Evolutionary conservation across 495 filamentous ascomycete species (phyloP).

Genomic region (Monascus purpureus): DNA sequence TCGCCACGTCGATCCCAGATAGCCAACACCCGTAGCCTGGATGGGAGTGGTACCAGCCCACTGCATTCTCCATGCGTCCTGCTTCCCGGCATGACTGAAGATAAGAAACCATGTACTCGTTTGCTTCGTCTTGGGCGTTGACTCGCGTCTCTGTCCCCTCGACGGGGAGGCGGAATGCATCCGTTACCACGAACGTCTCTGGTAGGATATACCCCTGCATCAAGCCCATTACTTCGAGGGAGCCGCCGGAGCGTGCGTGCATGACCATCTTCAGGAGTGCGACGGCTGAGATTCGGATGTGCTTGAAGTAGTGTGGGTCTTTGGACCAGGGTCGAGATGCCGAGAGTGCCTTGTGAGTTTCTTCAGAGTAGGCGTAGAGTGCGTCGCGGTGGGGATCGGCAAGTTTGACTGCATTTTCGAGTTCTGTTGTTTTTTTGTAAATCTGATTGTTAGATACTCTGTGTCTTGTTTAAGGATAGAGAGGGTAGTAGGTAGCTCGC

Average conservation of each 20-base stretch:
- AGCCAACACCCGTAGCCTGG: conserved; percentile 99
- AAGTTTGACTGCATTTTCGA: conserved; percentile 72
- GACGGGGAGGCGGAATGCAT: conserved; percentile 87
- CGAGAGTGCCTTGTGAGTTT: conserved; percentile 43
- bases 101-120: conserved; percentile 92
- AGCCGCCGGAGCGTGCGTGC: conserved; percentile 88
- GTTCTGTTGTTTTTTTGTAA: conserved; percentile 40
- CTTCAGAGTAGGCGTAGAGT: conserved; percentile 68
- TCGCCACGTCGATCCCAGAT: conserved; percentile 85
- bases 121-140: conserved; percentile 86
- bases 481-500: neutral
- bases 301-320: conserved; percentile 84
- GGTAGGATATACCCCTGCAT: conserved; percentile 88
- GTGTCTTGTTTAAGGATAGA: conserved; percentile 1
- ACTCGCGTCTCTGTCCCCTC: conserved; percentile 97
- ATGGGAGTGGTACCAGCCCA: conserved; percentile 98
- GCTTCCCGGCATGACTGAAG: conserved; percentile 57
- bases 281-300: conserved; percentile 82
- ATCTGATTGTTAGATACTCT: conserved; percentile 1
- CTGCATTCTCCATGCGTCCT: conserved; percentile 74
- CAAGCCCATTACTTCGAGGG: conserved; percentile 91
- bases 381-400: conserved; percentile 79
- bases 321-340: conserved; percentile 61
- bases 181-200: conserved; percentile 81
- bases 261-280: conserved; percentile 98